Percentiles rank a stretch among this genome's conserved stretches.
phyloP scores from a whole-genome alignment of 768 basidiomycete genomes.

The Xerocomellus amylosporus region DNA sequence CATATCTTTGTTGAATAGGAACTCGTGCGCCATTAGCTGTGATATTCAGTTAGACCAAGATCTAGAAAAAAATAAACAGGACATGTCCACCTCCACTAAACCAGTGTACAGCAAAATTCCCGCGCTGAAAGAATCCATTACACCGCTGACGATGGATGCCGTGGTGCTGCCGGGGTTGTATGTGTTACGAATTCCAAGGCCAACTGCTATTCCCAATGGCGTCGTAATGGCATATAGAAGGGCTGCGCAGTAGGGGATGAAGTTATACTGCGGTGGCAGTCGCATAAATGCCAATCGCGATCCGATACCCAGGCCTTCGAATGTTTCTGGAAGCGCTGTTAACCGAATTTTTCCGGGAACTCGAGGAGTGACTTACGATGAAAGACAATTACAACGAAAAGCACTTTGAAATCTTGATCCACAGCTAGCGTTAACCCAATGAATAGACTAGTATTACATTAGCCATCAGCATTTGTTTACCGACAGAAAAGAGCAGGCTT shows the following conservation, averaged over 20 bases:
- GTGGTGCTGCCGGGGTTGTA: constrained; percentile 81
- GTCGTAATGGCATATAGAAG: constrained; percentile 73
- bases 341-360: background rate
- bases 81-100: constrained; percentile 63
- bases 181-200: constrained; percentile 67
- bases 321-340: constrained; percentile 53
- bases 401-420: constrained; percentile 69
- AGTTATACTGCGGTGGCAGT: constrained; percentile 52
- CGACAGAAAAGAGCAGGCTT: background rate
- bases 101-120: constrained; percentile 90
- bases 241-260: constrained; percentile 58
- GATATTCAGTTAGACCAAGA: constrained; percentile 1
- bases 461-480: background rate
- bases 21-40: constrained; percentile 89
- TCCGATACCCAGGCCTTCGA: constrained; percentile 93
- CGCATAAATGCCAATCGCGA: constrained; percentile 79
- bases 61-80: background rate
- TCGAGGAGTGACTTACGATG: constrained; percentile 67
- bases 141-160: constrained; percentile 79
- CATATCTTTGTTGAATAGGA: constrained; percentile 88
- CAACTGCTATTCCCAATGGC: constrained; percentile 84
- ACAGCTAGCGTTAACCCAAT: constrained; percentile 94
- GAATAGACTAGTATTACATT: constrained; percentile 50
- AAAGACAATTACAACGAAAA: constrained; percentile 90
- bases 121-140: constrained; percentile 79